Evolutionary conservation across 257 asterid genomes (phyloP).

Genomic region (Osmanthus fragrans): DNA sequence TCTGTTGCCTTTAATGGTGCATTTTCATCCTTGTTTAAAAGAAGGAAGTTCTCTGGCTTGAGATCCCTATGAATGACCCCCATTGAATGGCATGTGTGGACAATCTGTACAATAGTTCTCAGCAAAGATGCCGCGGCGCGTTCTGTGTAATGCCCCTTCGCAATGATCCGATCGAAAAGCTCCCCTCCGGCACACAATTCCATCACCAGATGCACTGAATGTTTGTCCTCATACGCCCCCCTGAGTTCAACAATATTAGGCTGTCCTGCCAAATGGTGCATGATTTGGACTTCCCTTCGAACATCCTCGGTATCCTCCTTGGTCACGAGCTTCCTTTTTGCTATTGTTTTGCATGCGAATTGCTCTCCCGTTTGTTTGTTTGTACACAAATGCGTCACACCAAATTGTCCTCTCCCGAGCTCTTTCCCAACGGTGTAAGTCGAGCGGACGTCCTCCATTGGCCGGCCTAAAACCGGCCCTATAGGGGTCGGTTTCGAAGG

Average conservation of each 20-base stretch:
- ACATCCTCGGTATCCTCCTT: slow-evolving; percentile 91
- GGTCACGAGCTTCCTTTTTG: slow-evolving; percentile 77
- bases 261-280: slow-evolving; percentile 88
- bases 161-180: slow-evolving; percentile 85
- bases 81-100: slow-evolving; percentile 87
- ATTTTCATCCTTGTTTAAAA: slow-evolving; percentile 69
- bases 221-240: slow-evolving; percentile 91
- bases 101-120: slow-evolving; percentile 83
- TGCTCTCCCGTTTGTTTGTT: slow-evolving; percentile 75
- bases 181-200: slow-evolving; percentile 96
- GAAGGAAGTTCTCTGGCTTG: slow-evolving; percentile 88
- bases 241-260: slow-evolving; percentile 71
- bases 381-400: slow-evolving; percentile 82
- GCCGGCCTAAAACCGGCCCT: slow-evolving; percentile 78
- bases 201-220: slow-evolving; percentile 82
- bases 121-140: slow-evolving; percentile 81
- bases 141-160: slow-evolving; percentile 83
- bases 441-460: slow-evolving; percentile 73
- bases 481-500: slow-evolving; percentile 43
- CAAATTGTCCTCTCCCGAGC: slow-evolving; percentile 90
- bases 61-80: slow-evolving; percentile 95
- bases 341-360: slow-evolving; percentile 89
- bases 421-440: slow-evolving; percentile 78
- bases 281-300: slow-evolving; percentile 85
- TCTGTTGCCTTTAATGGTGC: slow-evolving; percentile 89